Percentiles rank a stretch among this genome's conserved stretches.
phyloP scores from a whole-genome alignment of 108 stramenopile genomes.

The Nitzschia sp. region DNA sequence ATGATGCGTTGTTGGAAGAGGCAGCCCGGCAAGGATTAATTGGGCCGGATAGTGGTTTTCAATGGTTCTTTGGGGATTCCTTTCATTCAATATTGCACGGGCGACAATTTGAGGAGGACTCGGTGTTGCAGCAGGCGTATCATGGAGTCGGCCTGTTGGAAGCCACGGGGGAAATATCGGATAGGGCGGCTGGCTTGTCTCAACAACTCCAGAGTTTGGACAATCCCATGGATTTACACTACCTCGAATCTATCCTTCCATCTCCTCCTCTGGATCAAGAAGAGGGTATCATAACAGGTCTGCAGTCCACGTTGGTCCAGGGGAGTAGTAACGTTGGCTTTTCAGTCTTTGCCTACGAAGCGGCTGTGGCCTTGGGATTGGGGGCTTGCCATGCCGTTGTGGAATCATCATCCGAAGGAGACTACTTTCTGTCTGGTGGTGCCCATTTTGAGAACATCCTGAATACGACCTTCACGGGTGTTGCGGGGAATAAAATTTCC shows the following conservation, averaged over 20 bases:
- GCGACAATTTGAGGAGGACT: conserved; percentile 3
- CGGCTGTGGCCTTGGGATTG: conserved; percentile 48
- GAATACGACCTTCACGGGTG: conserved; percentile 31
- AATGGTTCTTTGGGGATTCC: conserved; percentile 42
- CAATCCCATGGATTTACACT: background rate
- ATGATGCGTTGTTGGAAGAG: conserved; percentile 32
- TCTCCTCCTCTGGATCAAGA: background rate
- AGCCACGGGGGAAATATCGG: background rate
- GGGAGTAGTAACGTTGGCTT: conserved; percentile 5
- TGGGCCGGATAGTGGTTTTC: conserved; percentile 37
- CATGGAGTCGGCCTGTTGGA: conserved; percentile 10
- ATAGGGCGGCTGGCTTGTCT: conserved; percentile 4
- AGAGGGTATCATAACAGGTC: background rate
- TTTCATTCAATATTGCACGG: background rate
- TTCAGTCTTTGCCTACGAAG: conserved; percentile 50
- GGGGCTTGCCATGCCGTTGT: conserved; percentile 38
- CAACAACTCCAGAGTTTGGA: background rate
- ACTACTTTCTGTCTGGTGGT: background rate
- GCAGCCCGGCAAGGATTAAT: conserved; percentile 31
- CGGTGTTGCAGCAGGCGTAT: conserved; percentile 13
- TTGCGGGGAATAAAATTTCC: conserved; percentile 24
- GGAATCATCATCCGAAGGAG: no score
- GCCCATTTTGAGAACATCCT: conserved; percentile 6
- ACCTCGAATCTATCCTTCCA: background rate
- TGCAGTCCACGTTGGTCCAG: conserved; percentile 1